A percentile compares a stretch with the other conserved stretches of the same genome.
phyloP scores from a whole-genome alignment of 495 filamentous ascomycete genomes.

The Annulohypoxylon nitens region DNA sequence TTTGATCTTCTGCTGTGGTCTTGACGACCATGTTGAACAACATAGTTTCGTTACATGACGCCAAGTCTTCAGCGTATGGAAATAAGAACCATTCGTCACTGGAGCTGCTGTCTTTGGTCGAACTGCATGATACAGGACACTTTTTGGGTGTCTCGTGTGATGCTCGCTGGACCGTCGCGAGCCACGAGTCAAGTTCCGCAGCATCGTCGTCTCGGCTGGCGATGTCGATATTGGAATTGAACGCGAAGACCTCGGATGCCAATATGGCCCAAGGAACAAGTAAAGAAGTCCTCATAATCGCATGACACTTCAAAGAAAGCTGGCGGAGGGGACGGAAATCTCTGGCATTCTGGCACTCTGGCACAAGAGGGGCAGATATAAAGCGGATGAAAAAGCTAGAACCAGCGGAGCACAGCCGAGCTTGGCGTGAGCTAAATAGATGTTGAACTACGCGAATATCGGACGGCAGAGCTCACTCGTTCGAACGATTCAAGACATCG shows the following conservation, averaged over 20 bases:
- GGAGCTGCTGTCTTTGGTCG: constrained; percentile 12
- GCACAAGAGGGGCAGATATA: constrained; percentile 7
- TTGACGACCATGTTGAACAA: constrained; percentile 7
- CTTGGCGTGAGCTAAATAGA: neutral
- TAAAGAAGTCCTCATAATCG: constrained; percentile 13
- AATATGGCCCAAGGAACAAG: constrained; percentile 13
- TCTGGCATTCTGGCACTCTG: constrained; percentile 9
- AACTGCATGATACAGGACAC: constrained; percentile 6
- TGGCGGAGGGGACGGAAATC: neutral
- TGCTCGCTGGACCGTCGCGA: constrained; percentile 14
- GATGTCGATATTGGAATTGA: constrained; percentile 3
- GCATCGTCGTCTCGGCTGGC: neutral
- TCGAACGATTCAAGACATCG: constrained; percentile 1
- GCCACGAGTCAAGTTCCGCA: constrained; percentile 3
- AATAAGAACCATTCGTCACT: constrained; percentile 7
- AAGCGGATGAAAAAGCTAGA: neutral
- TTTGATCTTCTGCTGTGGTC: constrained; percentile 11
- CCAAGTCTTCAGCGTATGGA: constrained; percentile 5
- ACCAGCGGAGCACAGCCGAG: neutral
- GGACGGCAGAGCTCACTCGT: neutral
- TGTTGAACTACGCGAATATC: neutral
- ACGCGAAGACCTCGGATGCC: constrained; percentile 8
- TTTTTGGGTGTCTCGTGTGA: constrained; percentile 2
- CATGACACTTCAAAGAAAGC: constrained; percentile 1
- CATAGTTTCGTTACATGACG: constrained; percentile 10